Evolutionary conservation across 169 alveolate species (phyloP).

Genomic region (Toxoplasma gondii): DNA sequence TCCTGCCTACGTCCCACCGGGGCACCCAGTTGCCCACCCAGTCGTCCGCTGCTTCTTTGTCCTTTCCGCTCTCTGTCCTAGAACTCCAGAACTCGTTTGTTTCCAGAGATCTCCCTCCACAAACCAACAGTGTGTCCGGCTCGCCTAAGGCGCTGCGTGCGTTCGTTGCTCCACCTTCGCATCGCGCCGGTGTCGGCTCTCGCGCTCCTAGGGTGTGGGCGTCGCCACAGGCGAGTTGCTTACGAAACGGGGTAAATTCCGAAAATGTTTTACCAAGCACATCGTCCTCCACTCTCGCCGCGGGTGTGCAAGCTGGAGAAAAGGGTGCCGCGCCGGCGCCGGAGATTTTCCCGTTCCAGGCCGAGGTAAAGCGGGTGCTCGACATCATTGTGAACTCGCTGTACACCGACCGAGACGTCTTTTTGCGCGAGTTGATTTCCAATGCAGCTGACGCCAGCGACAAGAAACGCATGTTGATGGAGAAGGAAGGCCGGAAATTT

Average conservation of each 20-base stretch:
- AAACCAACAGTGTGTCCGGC: background rate
- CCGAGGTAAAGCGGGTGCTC: conserved; percentile 98
- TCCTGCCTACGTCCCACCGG: too few relatives aligned
- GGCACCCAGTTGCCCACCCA: too few relatives aligned
- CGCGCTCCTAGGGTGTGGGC: background rate
- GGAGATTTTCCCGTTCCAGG: conserved; percentile 85
- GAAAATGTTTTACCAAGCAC: too few relatives aligned
- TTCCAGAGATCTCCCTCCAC: too few relatives aligned
- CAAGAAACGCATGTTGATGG: conserved; percentile 90
- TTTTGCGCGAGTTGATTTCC: conserved; percentile 98
- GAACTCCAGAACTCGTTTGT: too few relatives aligned
- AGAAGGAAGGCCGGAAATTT: conserved; percentile 43
- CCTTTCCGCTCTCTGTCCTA: too few relatives aligned
- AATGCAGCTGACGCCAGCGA: conserved; percentile 99
- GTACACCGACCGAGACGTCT: conserved; percentile 97
- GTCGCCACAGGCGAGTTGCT: too few relatives aligned
- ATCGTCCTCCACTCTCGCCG: background rate
- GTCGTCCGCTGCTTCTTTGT: too few relatives aligned
- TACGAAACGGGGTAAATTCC: too few relatives aligned
- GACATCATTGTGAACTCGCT: conserved; percentile 98
- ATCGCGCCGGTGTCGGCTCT: background rate
- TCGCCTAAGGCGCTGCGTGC: background rate
- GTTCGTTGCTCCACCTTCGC: background rate
- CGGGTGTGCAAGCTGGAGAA: background rate
- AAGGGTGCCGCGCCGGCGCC: background rate